phyloP scores from a whole-genome alignment of 208 protist species.

The Trypanosoma mega region DNA sequence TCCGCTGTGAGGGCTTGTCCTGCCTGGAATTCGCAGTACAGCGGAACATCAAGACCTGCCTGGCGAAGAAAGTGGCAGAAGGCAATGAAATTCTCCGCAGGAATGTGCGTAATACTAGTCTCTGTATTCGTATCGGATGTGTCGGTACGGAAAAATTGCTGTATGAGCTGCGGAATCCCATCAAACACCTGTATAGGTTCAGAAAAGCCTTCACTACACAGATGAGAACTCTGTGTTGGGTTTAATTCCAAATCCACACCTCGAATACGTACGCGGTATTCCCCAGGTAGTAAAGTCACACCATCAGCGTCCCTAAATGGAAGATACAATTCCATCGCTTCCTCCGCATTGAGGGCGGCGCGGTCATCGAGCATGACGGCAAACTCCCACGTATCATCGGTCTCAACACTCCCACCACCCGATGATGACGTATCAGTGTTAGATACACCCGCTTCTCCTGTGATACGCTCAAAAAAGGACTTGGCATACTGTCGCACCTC shows the following conservation, averaged over 20 bases:
- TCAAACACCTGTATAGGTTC: constrained; percentile 64
- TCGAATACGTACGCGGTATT: constrained; percentile 79
- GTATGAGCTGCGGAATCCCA: constrained; percentile 61
- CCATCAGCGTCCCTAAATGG: constrained; percentile 56
- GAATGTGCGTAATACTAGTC: constrained; percentile 12
- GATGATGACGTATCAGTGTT: background rate
- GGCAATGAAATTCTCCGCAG: constrained; percentile 53
- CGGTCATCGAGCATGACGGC: constrained; percentile 82
- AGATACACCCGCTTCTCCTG: constrained; percentile 17
- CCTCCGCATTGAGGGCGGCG: constrained; percentile 45
- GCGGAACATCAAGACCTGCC: constrained; percentile 70
- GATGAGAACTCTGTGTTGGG: constrained; percentile 30
- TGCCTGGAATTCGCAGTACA: constrained; percentile 69
- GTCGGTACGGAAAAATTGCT: constrained; percentile 42
- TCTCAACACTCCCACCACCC: background rate
- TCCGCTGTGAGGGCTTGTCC: constrained; percentile 67
- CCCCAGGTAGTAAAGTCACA: constrained; percentile 46
- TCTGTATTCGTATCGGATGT: background rate
- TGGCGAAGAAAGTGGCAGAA: constrained; percentile 72
- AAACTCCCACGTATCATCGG: constrained; percentile 56
- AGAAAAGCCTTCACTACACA: constrained; percentile 58
- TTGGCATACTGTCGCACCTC: constrained; percentile 59
- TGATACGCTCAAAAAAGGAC: constrained; percentile 44
- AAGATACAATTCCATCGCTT: constrained; percentile 57
- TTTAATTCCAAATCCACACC: constrained; percentile 43